Percentiles rank a stretch among this genome's conserved stretches.
phyloP scores from a whole-genome alignment of 2,329 filamentous ascomycete species.

The Harringtonia lauricola region DNA sequence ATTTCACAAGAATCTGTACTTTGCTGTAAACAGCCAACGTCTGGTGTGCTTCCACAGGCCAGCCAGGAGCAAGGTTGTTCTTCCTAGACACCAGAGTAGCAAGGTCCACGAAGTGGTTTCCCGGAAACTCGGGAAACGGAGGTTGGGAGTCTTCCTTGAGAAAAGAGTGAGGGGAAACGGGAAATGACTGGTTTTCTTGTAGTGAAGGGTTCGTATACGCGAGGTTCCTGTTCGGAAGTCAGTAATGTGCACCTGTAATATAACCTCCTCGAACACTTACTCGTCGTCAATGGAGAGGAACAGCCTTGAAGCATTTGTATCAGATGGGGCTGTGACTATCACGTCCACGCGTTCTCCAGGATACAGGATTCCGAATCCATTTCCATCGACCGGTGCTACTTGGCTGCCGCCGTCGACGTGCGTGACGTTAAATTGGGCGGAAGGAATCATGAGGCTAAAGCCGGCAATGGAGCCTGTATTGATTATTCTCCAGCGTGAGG shows the following conservation, averaged over 20 bases:
- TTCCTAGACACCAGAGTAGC: background rate
- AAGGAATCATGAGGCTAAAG: slow-evolving; percentile 5
- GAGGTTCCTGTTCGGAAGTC: background rate
- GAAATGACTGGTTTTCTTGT: background rate
- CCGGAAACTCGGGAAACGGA: background rate
- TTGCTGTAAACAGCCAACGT: slow-evolving; percentile 8
- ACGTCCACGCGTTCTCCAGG: slow-evolving; percentile 4
- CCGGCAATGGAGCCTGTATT: slow-evolving; percentile 11
- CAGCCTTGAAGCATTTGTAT: background rate
- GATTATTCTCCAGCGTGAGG: slow-evolving; percentile 6
- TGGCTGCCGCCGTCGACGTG: slow-evolving; percentile 9
- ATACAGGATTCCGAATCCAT: slow-evolving; percentile 1
- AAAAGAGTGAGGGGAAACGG: background rate
- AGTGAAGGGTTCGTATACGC: background rate
- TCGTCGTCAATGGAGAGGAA: background rate
- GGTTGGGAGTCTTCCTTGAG: background rate
- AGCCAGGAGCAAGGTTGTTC: background rate
- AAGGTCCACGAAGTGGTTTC: background rate
- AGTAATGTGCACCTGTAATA: too few species aligned
- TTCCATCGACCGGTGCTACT: background rate
- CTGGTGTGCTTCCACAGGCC: background rate
- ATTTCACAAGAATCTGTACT: slow-evolving; percentile 6
- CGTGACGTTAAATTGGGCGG: slow-evolving; percentile 3
- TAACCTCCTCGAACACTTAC: too few species aligned
- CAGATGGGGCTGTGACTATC: background rate